Conservation (phyloP, 352 stramenopile genomes). For the Phytophthora multivora region DNA sequence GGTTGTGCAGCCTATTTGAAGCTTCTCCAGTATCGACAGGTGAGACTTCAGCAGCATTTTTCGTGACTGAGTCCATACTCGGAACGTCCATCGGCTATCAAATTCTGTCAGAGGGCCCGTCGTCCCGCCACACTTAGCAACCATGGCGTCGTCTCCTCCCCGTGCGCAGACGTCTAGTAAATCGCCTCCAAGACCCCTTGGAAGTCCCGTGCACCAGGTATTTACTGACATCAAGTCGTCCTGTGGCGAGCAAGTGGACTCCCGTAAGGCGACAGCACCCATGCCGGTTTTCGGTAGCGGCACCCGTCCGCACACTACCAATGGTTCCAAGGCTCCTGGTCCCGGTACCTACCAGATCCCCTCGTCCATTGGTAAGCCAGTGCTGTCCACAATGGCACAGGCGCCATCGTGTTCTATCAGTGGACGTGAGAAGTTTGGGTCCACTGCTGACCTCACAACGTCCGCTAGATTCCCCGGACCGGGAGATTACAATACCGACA, state of each 20-base stretch:
- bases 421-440: conserved; percentile 81
- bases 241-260: conserved; percentile 74
- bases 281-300: conserved; percentile 70
- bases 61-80: conserved; percentile 5
- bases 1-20: conserved; percentile 23
- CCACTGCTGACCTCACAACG: conserved; percentile 54
- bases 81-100: conserved; percentile 2
- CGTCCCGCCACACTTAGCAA: background rate
- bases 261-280: conserved; percentile 70
- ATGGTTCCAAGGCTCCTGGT: conserved; percentile 62
- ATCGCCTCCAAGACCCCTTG: background rate
- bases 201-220: too few species aligned
- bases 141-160: conserved; percentile 42
- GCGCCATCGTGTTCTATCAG: conserved; percentile 75
- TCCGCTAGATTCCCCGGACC: conserved; percentile 58
- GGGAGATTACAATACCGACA: conserved; percentile 64
- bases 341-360: conserved; percentile 72
- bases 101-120: conserved; percentile 12
- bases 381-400: background rate
- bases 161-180: conserved; percentile 40
- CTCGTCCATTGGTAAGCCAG: conserved; percentile 64
- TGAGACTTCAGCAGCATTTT: conserved; percentile 6
- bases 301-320: conserved; percentile 53
- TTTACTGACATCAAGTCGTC: conserved; percentile 67
- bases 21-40: conserved; percentile 1